phyloP scores from a whole-genome alignment of 2,329 filamentous ascomycete species.

The Gaeumannomyces tritici region DNA sequence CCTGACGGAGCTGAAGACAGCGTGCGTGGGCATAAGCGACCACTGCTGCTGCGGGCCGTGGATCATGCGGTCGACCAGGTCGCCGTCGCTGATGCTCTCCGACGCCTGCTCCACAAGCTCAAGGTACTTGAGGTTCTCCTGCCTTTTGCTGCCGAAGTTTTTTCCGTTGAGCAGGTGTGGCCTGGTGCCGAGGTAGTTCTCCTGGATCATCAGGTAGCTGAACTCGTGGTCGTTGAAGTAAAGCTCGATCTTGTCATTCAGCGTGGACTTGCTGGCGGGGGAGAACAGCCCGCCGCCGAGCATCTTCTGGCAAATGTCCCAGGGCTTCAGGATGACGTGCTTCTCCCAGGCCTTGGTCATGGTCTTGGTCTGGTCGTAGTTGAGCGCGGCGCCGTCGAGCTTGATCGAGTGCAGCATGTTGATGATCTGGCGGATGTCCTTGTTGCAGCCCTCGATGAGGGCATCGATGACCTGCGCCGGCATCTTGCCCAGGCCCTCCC shows the following conservation, averaged over 20 bases:
- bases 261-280: constrained; percentile 68
- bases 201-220: constrained; percentile 94
- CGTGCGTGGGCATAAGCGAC: constrained; percentile 95
- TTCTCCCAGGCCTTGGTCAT: constrained; percentile 99
- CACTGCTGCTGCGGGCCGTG: constrained; percentile 97
- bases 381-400: constrained; percentile 70
- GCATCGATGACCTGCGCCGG: constrained; percentile 78
- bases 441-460: constrained; percentile 88
- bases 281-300: constrained; percentile 81
- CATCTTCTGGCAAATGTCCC: constrained; percentile 95
- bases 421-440: constrained; percentile 95
- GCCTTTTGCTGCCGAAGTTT: constrained; percentile 51
- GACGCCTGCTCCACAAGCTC: constrained; percentile 82
- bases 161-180: constrained; percentile 56
- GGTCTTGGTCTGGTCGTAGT: constrained; percentile 75
- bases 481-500: constrained; percentile 77
- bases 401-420: constrained; percentile 97
- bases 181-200: constrained; percentile 86
- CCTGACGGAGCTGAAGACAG: constrained; percentile 87
- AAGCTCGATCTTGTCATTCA: constrained; percentile 97
- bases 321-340: constrained; percentile 90
- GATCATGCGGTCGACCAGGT: constrained; percentile 95
- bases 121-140: constrained; percentile 70
- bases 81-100: constrained; percentile 93
- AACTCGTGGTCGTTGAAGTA: constrained; percentile 99